Base-by-base conservation (phyloP, 2,329 filamentous ascomycete genomes). In the Ilyonectria mors-panacis region DNA sequence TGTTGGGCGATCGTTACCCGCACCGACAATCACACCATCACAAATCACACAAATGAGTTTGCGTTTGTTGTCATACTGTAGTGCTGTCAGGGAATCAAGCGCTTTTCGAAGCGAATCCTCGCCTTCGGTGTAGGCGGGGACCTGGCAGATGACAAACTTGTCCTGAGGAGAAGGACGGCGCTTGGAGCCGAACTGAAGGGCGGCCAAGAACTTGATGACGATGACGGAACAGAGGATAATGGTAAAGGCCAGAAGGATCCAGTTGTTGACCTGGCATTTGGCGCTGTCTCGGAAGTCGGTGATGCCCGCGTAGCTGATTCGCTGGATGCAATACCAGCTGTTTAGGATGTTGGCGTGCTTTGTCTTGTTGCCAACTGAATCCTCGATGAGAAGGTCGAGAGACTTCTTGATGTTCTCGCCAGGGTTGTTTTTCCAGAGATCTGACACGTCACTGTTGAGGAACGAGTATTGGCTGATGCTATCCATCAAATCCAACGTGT, bases 61-160 rank as follows among this genome's bases (percentile, higher is more conserved):
- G 70, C 96, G 89, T 85, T 99, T 99, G 83, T 99, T 98, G 82
- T 99, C 96, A 75, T 99, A 99, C 73, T 97, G 92, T 17, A 99
- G 87, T 13, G 95, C 94, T 17, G 96, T 98, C 66, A 98, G 87
- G 1, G 96, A 98, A 79, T 99, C 96, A 2, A 99, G 87, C 59
- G 94, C 95, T 78, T 97, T 97, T 62, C 96, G 88, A 9, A 99
- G 85, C 4, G 95, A 95, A 76, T 99, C 96, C 85, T 99, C 96
- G 75, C 94, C 96, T 85, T 99, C 96, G 0, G 96, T 99, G 78
- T 99, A 99, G 6, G 96, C 96, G 10, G 96, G 96, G 35, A 99
- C 94, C 81, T 98, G 94, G 81, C 96, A 98, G 73, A 99, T 98
- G 75, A 99, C 95, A 76, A 99, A 99, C 79, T 98, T 99, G 81